Base-by-base conservation (phyloP, 306 rosid genomes). In the Medicago truncatula region DNA sequence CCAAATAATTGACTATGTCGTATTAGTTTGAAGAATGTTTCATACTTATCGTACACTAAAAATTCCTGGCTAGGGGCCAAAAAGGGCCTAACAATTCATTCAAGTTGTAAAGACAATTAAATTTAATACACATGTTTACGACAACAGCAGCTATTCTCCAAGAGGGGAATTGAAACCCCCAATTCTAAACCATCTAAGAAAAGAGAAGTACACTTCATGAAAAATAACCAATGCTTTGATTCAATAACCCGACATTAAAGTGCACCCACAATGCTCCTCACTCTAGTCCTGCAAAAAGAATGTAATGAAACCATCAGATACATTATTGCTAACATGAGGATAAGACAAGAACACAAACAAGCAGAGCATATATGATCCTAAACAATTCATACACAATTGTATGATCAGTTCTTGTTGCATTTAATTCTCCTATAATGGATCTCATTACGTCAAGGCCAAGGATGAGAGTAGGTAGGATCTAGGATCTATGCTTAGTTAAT, bases 281-380 rank as follows among this genome's bases (percentile, higher is more conserved):
- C 56, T 25, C 82, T 84, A 84, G 21, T 77, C 85, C 87, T 84
- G 85, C 38, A 66, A 31, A 60, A 74, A 47, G 41, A 8, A 77
- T 0, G 34, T 50, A 58, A 56, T 25, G 67, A 47, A 70, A 38
- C 75, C 75, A 75, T 23, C 18, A 7, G 31, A 50, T 57, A 60
- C 23, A 20, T 65, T 71, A 70, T 63, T 23, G 47, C 38, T 23
- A 38, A 17, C 6, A 3, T 12, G 49, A 39, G 50, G 31, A 16
- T 39, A 64, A 39, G 5, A 38, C 1, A 8, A 39, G 31, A 17
- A 40, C 1, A 16, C 36, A 65, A 65, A 65, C n/a, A 65, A 9
- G 70, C 50, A 39, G 50, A 39, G 50, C 28, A 65, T 8, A 2
- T 9, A 40, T 5, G 15, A 40, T 7, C 50, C 11, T 65, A 18